Conservation (phyloP, 2,329 filamentous ascomycete species). For the Phyllachora maydis region DNA sequence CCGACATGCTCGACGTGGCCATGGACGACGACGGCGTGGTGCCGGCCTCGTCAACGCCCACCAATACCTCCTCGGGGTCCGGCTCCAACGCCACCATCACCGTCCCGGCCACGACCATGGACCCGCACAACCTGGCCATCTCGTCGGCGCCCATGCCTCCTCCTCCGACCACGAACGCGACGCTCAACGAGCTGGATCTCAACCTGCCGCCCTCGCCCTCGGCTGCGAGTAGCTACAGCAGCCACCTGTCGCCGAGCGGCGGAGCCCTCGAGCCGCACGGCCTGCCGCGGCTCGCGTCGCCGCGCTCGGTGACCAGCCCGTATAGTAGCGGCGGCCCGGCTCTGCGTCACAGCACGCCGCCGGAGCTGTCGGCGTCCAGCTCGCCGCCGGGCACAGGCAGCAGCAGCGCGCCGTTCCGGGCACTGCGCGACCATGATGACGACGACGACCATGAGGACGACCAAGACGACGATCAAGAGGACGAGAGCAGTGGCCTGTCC, state of each 20-base stretch:
- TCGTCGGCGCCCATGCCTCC: slow-evolving; percentile 19
- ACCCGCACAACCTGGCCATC: slow-evolving; percentile 14
- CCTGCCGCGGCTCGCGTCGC: no score
- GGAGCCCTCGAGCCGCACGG: no score
- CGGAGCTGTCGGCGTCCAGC: slow-evolving; percentile 38
- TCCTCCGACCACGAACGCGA: slow-evolving; percentile 4
- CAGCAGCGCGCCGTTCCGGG: slow-evolving; percentile 21
- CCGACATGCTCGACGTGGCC: slow-evolving; percentile 20
- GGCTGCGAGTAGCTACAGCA: slow-evolving; percentile 19
- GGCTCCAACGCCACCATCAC: slow-evolving; percentile 9
- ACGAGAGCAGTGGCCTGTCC: slow-evolving; percentile 12
- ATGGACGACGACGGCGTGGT: slow-evolving; percentile 11
- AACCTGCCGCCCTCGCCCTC: slow-evolving; percentile 18
- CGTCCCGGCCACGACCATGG: slow-evolving; percentile 15
- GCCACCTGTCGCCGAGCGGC: no score
- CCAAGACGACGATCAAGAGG: slow-evolving; percentile 8
- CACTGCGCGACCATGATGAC: no score
- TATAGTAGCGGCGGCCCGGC: no score
- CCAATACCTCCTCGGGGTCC: not conserved
- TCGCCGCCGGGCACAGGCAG: slow-evolving; percentile 23
- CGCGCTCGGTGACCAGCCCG: no score
- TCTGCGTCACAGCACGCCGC: slow-evolving; percentile 31
- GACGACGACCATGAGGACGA: slow-evolving; percentile 1
- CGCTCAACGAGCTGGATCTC: slow-evolving; percentile 7
- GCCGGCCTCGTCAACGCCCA: no score